A percentile compares a stretch with the other conserved stretches of the same genome.
phyloP scores from a whole-genome alignment of 2,329 filamentous ascomycete species.

The Aureobasidium sp. region DNA sequence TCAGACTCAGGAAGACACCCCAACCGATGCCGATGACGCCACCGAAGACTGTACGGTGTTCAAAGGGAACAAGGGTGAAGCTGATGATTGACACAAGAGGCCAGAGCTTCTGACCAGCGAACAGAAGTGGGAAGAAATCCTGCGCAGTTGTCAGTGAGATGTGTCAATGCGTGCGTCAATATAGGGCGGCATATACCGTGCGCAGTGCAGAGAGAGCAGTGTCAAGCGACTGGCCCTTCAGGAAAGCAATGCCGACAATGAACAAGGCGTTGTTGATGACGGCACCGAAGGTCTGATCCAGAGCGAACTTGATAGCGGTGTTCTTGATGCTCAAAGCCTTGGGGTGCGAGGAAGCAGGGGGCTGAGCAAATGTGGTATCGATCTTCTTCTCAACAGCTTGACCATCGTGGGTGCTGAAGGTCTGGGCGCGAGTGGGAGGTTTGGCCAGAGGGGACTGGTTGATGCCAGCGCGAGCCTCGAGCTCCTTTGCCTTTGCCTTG shows the following conservation, averaged over 20 bases:
- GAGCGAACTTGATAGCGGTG: conserved; percentile 56
- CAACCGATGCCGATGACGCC: conserved; percentile 63
- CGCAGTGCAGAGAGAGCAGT: conserved; percentile 3
- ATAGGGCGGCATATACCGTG: background rate
- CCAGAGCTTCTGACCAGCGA: conserved; percentile 66
- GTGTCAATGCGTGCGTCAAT: background rate
- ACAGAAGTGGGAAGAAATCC: conserved; percentile 43
- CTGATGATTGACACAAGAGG: conserved; percentile 61
- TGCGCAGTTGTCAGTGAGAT: conserved; percentile 23
- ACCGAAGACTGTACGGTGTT: conserved; percentile 62
- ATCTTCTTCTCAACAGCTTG: conserved; percentile 3
- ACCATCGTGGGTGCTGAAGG: background rate
- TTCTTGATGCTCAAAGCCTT: conserved; percentile 47
- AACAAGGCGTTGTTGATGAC: conserved; percentile 58
- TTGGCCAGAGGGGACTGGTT: background rate
- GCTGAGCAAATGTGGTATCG: background rate
- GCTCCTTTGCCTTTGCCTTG: conserved; percentile 7
- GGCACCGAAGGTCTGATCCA: conserved; percentile 63
- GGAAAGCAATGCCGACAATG: conserved; percentile 49
- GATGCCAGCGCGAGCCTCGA: conserved; percentile 7
- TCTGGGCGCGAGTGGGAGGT: background rate
- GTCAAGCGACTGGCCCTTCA: conserved; percentile 31
- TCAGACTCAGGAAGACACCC: conserved; percentile 66
- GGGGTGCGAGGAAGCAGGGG: background rate
- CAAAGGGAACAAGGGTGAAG: conserved; percentile 62